Base-by-base conservation (phyloP, 495 filamentous ascomycete species). In the Aspergillus cristatus region DNA sequence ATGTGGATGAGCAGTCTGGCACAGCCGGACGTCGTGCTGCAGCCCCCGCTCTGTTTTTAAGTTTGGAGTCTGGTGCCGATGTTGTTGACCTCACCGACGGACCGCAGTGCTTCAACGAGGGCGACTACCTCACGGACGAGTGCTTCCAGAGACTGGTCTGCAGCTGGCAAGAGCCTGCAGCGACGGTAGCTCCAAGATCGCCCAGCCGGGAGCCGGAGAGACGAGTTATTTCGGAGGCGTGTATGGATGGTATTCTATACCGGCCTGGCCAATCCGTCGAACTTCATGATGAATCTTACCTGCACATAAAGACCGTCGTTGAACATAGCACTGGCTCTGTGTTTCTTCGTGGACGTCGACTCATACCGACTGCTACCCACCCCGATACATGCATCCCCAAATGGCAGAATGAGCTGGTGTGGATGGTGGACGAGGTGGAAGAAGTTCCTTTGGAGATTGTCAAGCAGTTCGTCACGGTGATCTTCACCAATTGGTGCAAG, bases 401-500 rank as follows among this genome's bases (percentile, higher is more conserved):
- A 15, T 41, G 45, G 41, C 3, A 10, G 0, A 41, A 45, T 14
- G 56, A 62, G 25, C 24, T 58, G 12, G 28, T 58, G n/a, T 62
- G 58, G 58, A 37, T 58, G 17, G 18, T 40, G 0, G 42, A 47
- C 25, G 45, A 52, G 2, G 38, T 16, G 2, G 30, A 37, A 3
- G 42, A 49, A 2, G 38, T 66, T 0, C 35, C 48, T 3, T 10
- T 60, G 0, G 15, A 29, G 2, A 3, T 42, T 0, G 59, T 67
- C 0, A 50, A 39, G 15, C 29, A 41, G 0, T 36, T 60, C 31
- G 47, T 51, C 1, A 28, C 28, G 0, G 53, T 69, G 15, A 11
- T 32, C 6, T 60, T 67, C 33, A 67, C 55, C 6, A 69, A 63
- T 24, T n/a, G 28, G n/a, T n/a, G n/a, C 10, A 55, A 24, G 20